These are phyloP conservation scores for Betula pendula DNA, from an alignment of 306 rosid species.

Conservation along the genomic window DNA sequence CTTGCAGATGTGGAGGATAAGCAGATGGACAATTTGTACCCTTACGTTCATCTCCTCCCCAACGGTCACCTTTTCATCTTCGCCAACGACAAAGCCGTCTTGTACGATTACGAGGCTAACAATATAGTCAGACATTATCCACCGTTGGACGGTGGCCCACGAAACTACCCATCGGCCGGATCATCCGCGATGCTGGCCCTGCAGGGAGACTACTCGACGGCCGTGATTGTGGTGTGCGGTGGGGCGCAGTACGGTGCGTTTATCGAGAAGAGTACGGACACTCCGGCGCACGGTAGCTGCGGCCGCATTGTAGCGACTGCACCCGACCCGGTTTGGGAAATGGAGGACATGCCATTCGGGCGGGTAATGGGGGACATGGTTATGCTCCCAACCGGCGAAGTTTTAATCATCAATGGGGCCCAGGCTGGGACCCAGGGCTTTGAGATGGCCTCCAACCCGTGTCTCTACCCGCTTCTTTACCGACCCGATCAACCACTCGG, in stretches of 20 bases:
- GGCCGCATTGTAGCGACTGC: slow-evolving; percentile 62
- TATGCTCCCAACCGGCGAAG: slow-evolving; percentile 70
- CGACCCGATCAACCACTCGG: slow-evolving; percentile 68
- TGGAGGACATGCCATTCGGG: slow-evolving; percentile 85
- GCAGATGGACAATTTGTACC: slow-evolving; percentile 84
- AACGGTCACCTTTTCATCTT: slow-evolving; percentile 75
- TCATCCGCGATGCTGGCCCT: slow-evolving; percentile 75
- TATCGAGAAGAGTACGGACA: slow-evolving; percentile 41
- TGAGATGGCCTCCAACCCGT: slow-evolving; percentile 64
- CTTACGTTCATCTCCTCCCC: slow-evolving; percentile 84
- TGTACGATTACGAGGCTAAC: slow-evolving; percentile 43
- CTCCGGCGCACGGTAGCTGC: slow-evolving; percentile 76
- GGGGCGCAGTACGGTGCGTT: slow-evolving; percentile 88
- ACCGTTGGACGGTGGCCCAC: slow-evolving; percentile 72
- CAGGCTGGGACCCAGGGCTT: slow-evolving; percentile 79
- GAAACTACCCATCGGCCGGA: slow-evolving; percentile 93
- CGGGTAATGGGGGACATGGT: slow-evolving; percentile 97
- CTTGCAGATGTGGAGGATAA: slow-evolving; percentile 60
- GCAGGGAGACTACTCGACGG: slow-evolving; percentile 48
- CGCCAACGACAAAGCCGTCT: slow-evolving; percentile 69
- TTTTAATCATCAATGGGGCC: slow-evolving; percentile 79
- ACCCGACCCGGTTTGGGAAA: slow-evolving; percentile 58
- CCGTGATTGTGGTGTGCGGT: slow-evolving; percentile 68
- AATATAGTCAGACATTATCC: slow-evolving; percentile 45
- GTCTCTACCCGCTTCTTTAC: slow-evolving; percentile 70